These are phyloP conservation scores for Corymbia calophylla DNA, from an alignment of 441 rosid genomes.

Conservation along the genomic window DNA sequence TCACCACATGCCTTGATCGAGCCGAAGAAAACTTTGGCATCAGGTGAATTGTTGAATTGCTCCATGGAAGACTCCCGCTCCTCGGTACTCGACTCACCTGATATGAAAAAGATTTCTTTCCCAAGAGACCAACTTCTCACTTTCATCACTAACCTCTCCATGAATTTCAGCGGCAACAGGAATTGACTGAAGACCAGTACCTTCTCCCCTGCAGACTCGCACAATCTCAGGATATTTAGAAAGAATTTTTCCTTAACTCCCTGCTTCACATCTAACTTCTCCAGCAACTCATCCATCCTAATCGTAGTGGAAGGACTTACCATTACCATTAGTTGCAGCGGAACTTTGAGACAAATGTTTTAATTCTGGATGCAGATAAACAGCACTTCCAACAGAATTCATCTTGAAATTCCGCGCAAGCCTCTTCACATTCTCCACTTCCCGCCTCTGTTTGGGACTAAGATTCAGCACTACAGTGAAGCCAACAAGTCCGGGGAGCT, in stretches of 20 bases:
- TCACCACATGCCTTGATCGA: constrained; percentile 94
- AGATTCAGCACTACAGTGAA: constrained; percentile 64
- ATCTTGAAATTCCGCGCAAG: constrained; percentile 31
- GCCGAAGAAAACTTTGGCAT: constrained; percentile 78
- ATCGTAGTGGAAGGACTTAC: background rate
- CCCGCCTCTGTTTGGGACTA: constrained; percentile 39
- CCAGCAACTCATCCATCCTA: constrained; percentile 33
- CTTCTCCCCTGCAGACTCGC: constrained; percentile 61
- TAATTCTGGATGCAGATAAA: constrained; percentile 40
- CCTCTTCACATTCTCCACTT: constrained; percentile 35
- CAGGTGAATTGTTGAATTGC: constrained; percentile 51
- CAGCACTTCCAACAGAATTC: constrained; percentile 31
- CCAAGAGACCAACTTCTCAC: constrained; percentile 53
- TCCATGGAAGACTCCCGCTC: constrained; percentile 69
- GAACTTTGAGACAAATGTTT: constrained; percentile 12
- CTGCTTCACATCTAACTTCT: constrained; percentile 27
- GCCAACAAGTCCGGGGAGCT: constrained; percentile 83
- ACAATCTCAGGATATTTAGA: constrained; percentile 46
- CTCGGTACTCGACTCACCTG: constrained; percentile 65
- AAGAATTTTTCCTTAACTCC: constrained; percentile 79
- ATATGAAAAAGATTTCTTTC: constrained; percentile 55
- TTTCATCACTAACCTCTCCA: constrained; percentile 46
- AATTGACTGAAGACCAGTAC: constrained; percentile 79
- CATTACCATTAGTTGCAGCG: constrained; percentile 14
- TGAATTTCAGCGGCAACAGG: constrained; percentile 54